Evolutionary conservation across 2,329 filamentous ascomycete genomes (phyloP).

Genomic region (Tolypocladium ophioglossoides): DNA sequence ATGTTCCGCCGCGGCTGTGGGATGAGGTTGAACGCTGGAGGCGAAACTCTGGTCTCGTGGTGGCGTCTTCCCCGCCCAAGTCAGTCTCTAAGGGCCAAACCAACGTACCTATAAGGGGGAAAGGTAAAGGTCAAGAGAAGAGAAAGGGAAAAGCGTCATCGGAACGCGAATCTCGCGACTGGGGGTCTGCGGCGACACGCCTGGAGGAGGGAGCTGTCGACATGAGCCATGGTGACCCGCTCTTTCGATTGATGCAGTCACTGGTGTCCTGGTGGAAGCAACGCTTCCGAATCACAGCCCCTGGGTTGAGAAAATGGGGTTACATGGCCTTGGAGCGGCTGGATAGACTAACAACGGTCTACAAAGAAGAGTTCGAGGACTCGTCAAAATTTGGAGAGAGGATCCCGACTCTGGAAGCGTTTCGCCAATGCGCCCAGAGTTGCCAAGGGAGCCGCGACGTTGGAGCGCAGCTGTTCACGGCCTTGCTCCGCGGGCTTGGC

Average conservation of each 20-base stretch:
- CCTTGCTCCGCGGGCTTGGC: conserved; percentile 67
- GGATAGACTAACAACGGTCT: conserved; percentile 62
- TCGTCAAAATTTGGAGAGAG: conserved; percentile 63
- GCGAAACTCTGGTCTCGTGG: conserved; percentile 52
- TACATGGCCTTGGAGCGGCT: conserved; percentile 72
- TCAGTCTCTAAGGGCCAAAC: conserved; percentile 11
- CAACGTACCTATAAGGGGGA: conserved; percentile 17
- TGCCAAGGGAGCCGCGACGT: conserved; percentile 79
- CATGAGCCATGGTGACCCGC: conserved; percentile 72
- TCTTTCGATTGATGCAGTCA: conserved; percentile 64
- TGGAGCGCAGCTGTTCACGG: conserved; percentile 82
- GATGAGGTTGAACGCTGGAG: conserved; percentile 67
- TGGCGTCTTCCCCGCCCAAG: conserved; percentile 19
- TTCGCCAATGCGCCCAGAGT: conserved; percentile 55
- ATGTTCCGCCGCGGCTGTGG: conserved; percentile 56
- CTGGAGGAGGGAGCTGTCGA: conserved; percentile 63
- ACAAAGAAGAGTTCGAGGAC: conserved; percentile 52
- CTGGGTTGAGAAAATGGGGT: conserved; percentile 78
- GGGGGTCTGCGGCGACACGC: conserved; percentile 58
- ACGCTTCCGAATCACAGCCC: conserved; percentile 64
- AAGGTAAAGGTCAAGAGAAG: conserved; percentile 22
- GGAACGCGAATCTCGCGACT: conserved; percentile 43
- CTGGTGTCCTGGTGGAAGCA: conserved; percentile 85
- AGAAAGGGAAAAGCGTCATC: conserved; percentile 10
- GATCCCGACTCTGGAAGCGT: conserved; percentile 54